phyloP scores from a whole-genome alignment of 352 stramenopile genomes.

The Phytophthora tubulina region DNA sequence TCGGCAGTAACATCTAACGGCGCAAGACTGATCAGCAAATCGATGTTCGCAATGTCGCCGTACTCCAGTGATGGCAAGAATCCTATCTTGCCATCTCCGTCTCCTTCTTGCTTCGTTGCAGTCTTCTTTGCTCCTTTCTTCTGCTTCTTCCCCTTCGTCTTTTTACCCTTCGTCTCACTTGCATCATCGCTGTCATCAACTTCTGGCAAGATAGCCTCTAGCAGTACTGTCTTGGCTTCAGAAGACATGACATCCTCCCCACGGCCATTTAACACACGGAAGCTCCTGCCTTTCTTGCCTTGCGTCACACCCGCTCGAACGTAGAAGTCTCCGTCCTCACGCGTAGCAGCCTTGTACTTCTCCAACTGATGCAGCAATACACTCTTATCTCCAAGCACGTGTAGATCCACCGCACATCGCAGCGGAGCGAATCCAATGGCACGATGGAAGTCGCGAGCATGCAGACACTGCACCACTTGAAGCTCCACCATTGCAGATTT shows the following conservation, averaged over 20 bases:
- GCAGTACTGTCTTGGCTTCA: constrained; percentile 5
- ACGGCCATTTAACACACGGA: constrained; percentile 42
- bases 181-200: constrained; percentile 15
- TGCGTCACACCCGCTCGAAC: constrained; percentile 45
- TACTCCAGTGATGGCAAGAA: constrained; percentile 63
- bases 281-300: constrained; percentile 31
- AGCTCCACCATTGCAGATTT: constrained; percentile 29
- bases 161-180: constrained; percentile 30
- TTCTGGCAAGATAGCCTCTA: constrained; percentile 26
- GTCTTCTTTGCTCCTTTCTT: constrained; percentile 51
- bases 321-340: constrained; percentile 35
- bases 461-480: constrained; percentile 50
- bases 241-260: constrained; percentile 38
- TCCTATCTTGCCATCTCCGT: constrained; percentile 24
- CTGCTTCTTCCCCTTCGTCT: constrained; percentile 41
- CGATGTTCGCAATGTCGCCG: constrained; percentile 55
- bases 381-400: constrained; percentile 22
- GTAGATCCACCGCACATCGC: constrained; percentile 53
- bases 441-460: constrained; percentile 60
- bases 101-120: constrained; percentile 34
- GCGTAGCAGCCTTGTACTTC: constrained; percentile 42
- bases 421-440: constrained; percentile 45
- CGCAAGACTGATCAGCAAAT: constrained; percentile 56
- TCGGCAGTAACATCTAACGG: constrained; percentile 19
- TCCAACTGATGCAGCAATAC: constrained; percentile 36